These are phyloP conservation scores for Aspergillus thermomutatus DNA, from an alignment of 2,329 filamentous ascomycete species.

Conservation along the genomic window DNA sequence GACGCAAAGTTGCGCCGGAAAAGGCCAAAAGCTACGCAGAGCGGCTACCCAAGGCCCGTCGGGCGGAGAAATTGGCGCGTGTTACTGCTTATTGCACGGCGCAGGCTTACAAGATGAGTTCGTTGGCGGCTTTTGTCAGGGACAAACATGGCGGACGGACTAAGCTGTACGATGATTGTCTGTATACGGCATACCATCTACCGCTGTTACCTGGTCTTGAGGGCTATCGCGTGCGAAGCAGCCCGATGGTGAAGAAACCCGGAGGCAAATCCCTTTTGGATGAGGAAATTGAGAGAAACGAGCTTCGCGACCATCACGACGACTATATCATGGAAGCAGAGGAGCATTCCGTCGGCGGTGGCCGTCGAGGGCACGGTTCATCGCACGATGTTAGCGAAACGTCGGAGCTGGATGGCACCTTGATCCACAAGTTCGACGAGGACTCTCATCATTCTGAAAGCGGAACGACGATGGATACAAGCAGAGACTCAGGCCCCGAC, in stretches of 20 bases:
- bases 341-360: slow-evolving; percentile 44
- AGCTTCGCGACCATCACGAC: slow-evolving; percentile 82
- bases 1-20: slow-evolving; percentile 47
- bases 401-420: background rate
- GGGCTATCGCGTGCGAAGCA: slow-evolving; percentile 83
- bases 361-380: slow-evolving; percentile 21
- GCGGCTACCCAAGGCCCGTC: slow-evolving; percentile 79
- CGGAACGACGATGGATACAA: slow-evolving; percentile 8
- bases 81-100: slow-evolving; percentile 96
- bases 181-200: slow-evolving; percentile 93
- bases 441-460: slow-evolving; percentile 25
- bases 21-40: slow-evolving; percentile 89
- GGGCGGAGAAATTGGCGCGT: slow-evolving; percentile 81
- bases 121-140: slow-evolving; percentile 83
- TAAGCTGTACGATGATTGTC: slow-evolving; percentile 95
- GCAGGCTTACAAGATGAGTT: slow-evolving; percentile 84
- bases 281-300: slow-evolving; percentile 92
- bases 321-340: slow-evolving; percentile 74
- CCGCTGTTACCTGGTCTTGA: slow-evolving; percentile 81
- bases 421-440: slow-evolving; percentile 7
- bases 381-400: slow-evolving; percentile 8
- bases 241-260: slow-evolving; percentile 86
- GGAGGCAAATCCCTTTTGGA: slow-evolving; percentile 91
- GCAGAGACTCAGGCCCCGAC: slow-evolving; percentile 15
- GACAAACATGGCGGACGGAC: slow-evolving; percentile 86